Base-by-base conservation (phyloP, 2,329 filamentous ascomycete species). In the Aureobasidium mangrovei region DNA sequence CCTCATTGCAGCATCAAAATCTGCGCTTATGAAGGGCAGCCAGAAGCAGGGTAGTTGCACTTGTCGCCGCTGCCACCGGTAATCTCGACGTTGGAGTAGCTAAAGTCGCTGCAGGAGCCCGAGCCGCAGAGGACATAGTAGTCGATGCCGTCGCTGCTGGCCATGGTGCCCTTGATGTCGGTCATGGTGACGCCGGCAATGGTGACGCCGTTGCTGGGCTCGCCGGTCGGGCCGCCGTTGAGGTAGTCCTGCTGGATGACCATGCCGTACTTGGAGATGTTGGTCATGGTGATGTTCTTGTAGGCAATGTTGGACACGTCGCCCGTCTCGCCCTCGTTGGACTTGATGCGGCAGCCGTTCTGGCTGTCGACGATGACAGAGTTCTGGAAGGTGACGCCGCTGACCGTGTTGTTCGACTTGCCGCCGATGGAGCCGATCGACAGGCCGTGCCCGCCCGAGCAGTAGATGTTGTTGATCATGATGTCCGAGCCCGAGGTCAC, bases 201-300 rank as follows among this genome's bases (percentile, higher is more conserved):
- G n/a, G 75, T 75, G 12, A 80, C 74, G 35, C 76, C 75, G n/a
- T 47, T 60, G 33, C 72, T 76, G 9, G 75, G 71, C 0, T 10
- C 64, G 18, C 74, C 75, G 5, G 68, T 72, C 4, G 71, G 69
- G 40, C 70, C 70, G 49, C 73, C 73, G 57, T 76, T 76, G 59
- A 73, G 66, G 60, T 81, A 81, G 63, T 81, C 77, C 68, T 83
- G 80, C 64, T 82, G 69, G 56, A 83, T 74, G 48, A 81, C 70
- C 55, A 82, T 75, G 41, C 75, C 79, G 62, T 81, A 79, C 18
- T 74, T 68, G 51, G 74, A 64, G 61, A 81, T 80, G 38, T 67
- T 65, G 6, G 10, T 9, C 24, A 43, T 43, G 40, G 24, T 43
- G 40, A 43, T 43, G 18, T 43, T 43, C 27, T 43, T 43, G 24